phyloP scores from a whole-genome alignment of 371 early-diverging fungal genomes.

The Mortierella sp. region DNA sequence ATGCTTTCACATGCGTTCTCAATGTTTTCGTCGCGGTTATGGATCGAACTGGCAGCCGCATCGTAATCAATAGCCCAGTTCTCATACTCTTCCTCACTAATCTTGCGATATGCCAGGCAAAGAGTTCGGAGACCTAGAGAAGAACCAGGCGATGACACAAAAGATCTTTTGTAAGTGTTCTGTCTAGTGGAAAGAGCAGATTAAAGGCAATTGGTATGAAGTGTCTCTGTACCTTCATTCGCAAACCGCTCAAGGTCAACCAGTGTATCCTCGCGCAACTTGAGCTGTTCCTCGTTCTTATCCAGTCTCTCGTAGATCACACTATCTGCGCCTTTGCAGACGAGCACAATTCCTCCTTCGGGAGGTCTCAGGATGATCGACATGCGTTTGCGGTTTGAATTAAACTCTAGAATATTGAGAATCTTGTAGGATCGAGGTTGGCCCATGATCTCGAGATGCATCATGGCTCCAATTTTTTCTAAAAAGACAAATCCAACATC shows the following conservation, averaged over 20 bases:
- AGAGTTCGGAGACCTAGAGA: constrained; percentile 81
- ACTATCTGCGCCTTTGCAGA: constrained; percentile 98
- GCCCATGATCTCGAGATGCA: constrained; percentile 77
- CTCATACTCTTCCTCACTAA: constrained; percentile 76
- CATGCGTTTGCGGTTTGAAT: constrained; percentile 88
- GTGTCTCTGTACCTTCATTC: constrained; percentile 69
- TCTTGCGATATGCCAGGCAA: constrained; percentile 79
- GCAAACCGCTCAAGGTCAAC: constrained; percentile 88
- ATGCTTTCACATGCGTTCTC: constrained; percentile 76
- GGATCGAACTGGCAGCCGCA: constrained; percentile 71
- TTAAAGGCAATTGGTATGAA: no score
- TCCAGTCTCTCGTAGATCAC: constrained; percentile 86
- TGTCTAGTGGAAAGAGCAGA: no score
- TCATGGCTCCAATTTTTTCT: constrained; percentile 69
- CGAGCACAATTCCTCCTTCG: constrained; percentile 79
- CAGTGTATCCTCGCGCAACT: constrained; percentile 68
- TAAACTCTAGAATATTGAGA: constrained; percentile 84
- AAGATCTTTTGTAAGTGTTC: background rate
- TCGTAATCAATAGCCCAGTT: constrained; percentile 69
- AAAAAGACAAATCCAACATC: constrained; percentile 91
- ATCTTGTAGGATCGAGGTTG: constrained; percentile 68
- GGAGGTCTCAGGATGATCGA: constrained; percentile 77
- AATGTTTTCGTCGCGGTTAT: constrained; percentile 77
- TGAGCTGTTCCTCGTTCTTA: constrained; percentile 60
- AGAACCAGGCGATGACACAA: background rate